Conservation (phyloP, 2,329 filamentous ascomycete genomes). For the Trichophyton simii region DNA sequence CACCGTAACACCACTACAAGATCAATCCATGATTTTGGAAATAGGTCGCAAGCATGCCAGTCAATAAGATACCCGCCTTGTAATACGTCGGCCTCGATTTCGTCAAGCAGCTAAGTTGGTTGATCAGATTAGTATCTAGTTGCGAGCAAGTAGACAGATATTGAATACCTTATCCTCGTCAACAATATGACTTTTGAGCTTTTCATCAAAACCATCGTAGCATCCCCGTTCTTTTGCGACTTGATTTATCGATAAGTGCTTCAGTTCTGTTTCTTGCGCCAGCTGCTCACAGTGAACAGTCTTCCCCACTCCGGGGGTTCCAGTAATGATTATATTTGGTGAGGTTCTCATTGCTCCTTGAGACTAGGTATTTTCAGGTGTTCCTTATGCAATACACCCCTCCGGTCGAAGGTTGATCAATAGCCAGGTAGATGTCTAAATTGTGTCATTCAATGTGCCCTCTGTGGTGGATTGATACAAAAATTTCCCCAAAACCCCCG, state of each 20-base stretch:
- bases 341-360: slow-evolving; percentile 24
- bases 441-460: not conserved
- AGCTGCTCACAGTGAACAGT: slow-evolving; percentile 80
- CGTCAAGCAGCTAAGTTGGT: slow-evolving; percentile 56
- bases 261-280: slow-evolving; percentile 61
- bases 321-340: slow-evolving; percentile 90
- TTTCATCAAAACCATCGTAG: slow-evolving; percentile 77
- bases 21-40: slow-evolving; percentile 87
- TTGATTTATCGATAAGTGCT: slow-evolving; percentile 78
- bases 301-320: slow-evolving; percentile 91
- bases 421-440: not conserved
- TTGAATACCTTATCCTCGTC: slow-evolving; percentile 78
- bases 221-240: slow-evolving; percentile 80
- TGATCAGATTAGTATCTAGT: not conserved
- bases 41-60: slow-evolving; percentile 96
- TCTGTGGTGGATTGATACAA: not conserved
- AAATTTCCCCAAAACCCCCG: not conserved
- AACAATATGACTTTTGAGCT: slow-evolving; percentile 78
- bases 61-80: slow-evolving; percentile 81
- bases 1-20: slow-evolving; percentile 76
- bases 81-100: slow-evolving; percentile 69
- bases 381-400: not conserved
- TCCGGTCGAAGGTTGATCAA: not conserved
- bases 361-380: not conserved
- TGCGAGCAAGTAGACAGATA: not conserved